phyloP scores from a whole-genome alignment of 2,329 filamentous ascomycete species.

The Colletotrichum higginsianum region DNA sequence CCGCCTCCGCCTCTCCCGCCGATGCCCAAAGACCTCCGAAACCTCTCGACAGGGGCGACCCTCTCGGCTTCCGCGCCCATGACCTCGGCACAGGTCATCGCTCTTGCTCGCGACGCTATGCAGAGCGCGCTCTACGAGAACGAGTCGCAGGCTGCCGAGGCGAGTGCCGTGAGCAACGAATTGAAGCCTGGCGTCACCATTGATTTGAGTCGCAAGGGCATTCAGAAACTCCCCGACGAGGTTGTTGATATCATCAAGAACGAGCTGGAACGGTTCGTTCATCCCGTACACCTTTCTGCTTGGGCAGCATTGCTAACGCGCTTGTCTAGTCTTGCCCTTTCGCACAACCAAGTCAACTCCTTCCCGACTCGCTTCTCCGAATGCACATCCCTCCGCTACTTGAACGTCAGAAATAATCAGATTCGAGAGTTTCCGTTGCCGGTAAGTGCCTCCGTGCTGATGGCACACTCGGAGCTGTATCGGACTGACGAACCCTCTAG shows the following conservation, averaged over 20 bases:
- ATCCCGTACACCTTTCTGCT: slow-evolving; percentile 19
- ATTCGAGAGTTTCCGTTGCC: slow-evolving; percentile 74
- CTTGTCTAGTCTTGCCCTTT: slow-evolving; percentile 77
- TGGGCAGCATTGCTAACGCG: slow-evolving; percentile 25
- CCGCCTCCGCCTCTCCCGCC: slow-evolving; percentile 61
- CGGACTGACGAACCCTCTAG: slow-evolving; percentile 61
- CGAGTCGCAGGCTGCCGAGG: slow-evolving; percentile 73
- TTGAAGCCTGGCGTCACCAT: slow-evolving; percentile 82
- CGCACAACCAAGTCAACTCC: slow-evolving; percentile 82
- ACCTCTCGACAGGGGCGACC: slow-evolving; percentile 62
- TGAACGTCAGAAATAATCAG: slow-evolving; percentile 84
- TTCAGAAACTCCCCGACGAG: slow-evolving; percentile 79
- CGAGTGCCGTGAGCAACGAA: slow-evolving; percentile 71
- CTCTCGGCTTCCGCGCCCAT: slow-evolving; percentile 67
- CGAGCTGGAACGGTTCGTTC: slow-evolving; percentile 77
- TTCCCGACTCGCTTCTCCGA: slow-evolving; percentile 81
- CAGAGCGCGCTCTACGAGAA: slow-evolving; percentile 77
- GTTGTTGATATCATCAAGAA: slow-evolving; percentile 82
- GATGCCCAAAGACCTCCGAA: slow-evolving; percentile 61
- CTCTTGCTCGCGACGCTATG: slow-evolving; percentile 77
- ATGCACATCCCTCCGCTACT: slow-evolving; percentile 83
- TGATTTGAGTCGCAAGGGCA: slow-evolving; percentile 82
- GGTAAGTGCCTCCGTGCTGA: slow-evolving; percentile 55
- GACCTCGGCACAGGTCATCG: slow-evolving; percentile 75
- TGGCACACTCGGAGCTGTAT: not conserved